Evolutionary conservation across 140 eudicot species (phyloP).

Genomic region (Ambrosia hybrid): DNA sequence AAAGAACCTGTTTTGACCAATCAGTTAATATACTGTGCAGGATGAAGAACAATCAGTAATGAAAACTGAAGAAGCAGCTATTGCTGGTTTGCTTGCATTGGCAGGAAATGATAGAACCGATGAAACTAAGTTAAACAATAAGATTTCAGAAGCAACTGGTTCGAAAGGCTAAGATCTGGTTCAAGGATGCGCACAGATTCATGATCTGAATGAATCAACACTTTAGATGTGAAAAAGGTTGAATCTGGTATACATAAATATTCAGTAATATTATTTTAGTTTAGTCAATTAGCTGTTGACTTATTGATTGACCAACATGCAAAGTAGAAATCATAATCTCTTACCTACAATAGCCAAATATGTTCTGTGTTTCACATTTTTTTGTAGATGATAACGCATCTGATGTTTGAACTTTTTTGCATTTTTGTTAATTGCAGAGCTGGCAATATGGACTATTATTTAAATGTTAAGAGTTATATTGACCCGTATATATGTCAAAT

Average conservation of each 20-base stretch:
- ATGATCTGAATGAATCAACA: slow-evolving; percentile 19
- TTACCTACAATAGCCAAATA: background rate
- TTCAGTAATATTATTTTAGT: slow-evolving; percentile 2
- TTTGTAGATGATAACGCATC: background rate
- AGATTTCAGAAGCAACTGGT: slow-evolving; percentile 21
- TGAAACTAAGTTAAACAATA: slow-evolving; percentile 29
- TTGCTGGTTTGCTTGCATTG: slow-evolving; percentile 32
- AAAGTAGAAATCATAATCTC: slow-evolving; percentile 1
- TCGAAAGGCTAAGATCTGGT: slow-evolving; percentile 18
- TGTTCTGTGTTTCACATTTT: background rate
- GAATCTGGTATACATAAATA: slow-evolving; percentile 1
- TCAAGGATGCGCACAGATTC: slow-evolving; percentile 7
- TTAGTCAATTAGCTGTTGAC: slow-evolving; percentile 6
- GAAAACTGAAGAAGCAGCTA: slow-evolving; percentile 33
- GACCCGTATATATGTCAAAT: too few species aligned
- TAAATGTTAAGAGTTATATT: too few species aligned
- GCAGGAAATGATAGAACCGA: slow-evolving; percentile 16
- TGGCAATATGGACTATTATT: too few species aligned
- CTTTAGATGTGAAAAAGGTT: slow-evolving; percentile 28
- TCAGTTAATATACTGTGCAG: slow-evolving; percentile 1
- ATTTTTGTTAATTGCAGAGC: too few species aligned
- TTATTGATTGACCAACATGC: background rate
- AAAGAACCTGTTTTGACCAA: background rate
- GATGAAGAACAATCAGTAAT: slow-evolving; percentile 20
- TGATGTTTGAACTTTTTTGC: too few species aligned